A percentile compares a stretch with the other conserved stretches of the same genome.
These are phyloP conservation scores for Yamadazyma aaseri DNA, from an alignment of 1,139 yeast genomes.

Conservation along the genomic window DNA sequence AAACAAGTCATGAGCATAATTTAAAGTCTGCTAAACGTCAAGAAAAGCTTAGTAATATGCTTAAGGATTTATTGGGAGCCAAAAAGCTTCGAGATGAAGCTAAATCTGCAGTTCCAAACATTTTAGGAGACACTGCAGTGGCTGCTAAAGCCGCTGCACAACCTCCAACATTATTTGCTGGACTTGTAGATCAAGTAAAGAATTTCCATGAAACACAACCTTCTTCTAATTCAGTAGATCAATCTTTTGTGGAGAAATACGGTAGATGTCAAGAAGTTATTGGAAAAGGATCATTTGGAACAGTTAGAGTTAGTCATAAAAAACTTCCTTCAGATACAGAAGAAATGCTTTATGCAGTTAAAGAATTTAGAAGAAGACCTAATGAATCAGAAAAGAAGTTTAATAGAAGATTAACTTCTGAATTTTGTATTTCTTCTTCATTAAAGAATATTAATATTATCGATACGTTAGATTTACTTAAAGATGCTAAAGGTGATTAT, in stretches of 20 bases:
- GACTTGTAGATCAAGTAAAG: constrained; percentile 68
- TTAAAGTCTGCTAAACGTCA: constrained; percentile 78
- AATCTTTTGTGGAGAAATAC: constrained; percentile 48
- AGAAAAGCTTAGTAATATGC: constrained; percentile 83
- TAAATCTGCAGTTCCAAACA: constrained; percentile 78
- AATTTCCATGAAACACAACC: constrained; percentile 13
- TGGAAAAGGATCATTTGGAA: constrained; percentile 50
- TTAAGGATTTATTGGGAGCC: constrained; percentile 81
- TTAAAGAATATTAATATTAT: constrained; percentile 58
- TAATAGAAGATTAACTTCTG: constrained; percentile 44
- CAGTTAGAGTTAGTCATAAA: constrained; percentile 47
- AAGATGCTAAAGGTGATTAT: constrained; percentile 89
- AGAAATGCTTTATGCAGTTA: constrained; percentile 46
- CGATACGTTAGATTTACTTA: constrained; percentile 79
- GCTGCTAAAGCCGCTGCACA: constrained; percentile 7
- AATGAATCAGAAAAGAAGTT: constrained; percentile 46
- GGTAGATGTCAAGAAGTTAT: constrained; percentile 52
- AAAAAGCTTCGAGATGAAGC: constrained; percentile 80
- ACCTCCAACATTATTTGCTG: constrained; percentile 82
- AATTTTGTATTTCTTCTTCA: constrained; percentile 50
- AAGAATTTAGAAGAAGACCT: constrained; percentile 44
- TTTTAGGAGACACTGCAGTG: constrained; percentile 21
- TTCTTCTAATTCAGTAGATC: constrained; percentile 23
- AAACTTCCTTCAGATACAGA: constrained; percentile 21
- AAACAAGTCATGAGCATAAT: constrained; percentile 82